Conservation (phyloP, 495 filamentous ascomycete species). For the Astrothelium macrocarpum region DNA sequence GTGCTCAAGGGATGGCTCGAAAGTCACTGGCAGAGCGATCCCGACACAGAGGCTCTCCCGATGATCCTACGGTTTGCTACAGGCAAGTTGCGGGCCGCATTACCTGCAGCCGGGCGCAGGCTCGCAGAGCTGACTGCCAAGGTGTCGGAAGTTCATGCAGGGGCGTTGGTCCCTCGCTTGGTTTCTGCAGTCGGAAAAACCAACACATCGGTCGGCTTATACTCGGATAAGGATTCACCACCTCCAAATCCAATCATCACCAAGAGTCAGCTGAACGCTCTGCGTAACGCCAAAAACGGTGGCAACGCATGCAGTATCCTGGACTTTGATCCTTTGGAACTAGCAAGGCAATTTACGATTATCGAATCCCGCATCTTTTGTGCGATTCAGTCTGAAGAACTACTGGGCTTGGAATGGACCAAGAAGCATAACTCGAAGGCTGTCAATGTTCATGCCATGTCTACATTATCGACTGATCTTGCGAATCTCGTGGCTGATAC, state of each 20-base stretch:
- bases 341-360: constrained; percentile 88
- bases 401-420: constrained; percentile 90
- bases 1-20: constrained; percentile 96
- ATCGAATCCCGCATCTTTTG: constrained; percentile 92
- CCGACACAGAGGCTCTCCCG: constrained; percentile 63
- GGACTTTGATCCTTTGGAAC: constrained; percentile 86
- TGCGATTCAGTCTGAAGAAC: constrained; percentile 82
- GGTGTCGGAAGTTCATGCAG: constrained; percentile 59
- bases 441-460: constrained; percentile 92
- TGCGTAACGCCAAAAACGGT: constrained; percentile 65
- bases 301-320: constrained; percentile 64
- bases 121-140: constrained; percentile 70
- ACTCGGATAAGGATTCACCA: constrained; percentile 56
- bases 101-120: constrained; percentile 71
- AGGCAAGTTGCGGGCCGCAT: constrained; percentile 50
- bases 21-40: constrained; percentile 81
- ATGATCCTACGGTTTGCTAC: constrained; percentile 72
- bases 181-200: constrained; percentile 86
- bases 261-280: constrained; percentile 62
- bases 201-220: constrained; percentile 57
- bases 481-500: constrained; percentile 93
- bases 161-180: constrained; percentile 72
- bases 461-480: constrained; percentile 79
- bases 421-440: constrained; percentile 70
- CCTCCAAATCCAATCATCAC: constrained; percentile 59